phyloP scores from a whole-genome alignment of 2,329 filamentous ascomycete genomes.

The Harringtonia lauricola region DNA sequence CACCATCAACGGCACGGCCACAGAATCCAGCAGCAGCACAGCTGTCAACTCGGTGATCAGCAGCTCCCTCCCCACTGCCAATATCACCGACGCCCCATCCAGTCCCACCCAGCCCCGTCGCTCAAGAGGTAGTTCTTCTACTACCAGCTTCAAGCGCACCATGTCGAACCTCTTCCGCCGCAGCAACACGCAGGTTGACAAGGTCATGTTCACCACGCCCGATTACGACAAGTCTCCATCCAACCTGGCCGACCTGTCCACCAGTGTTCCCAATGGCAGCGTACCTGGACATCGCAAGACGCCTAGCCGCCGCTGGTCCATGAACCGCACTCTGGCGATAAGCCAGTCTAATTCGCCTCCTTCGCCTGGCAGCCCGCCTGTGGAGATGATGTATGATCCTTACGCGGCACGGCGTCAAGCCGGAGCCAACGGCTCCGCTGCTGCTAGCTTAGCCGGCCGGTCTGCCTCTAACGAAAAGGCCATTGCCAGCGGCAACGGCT shows the following conservation, averaged over 20 bases:
- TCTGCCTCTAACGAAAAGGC: slow-evolving; percentile 1
- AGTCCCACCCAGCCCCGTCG: slow-evolving; percentile 22
- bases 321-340: slow-evolving; percentile 32
- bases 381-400: slow-evolving; percentile 33
- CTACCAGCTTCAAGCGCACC: slow-evolving; percentile 35
- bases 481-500: not conserved
- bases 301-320: slow-evolving; percentile 31
- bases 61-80: not conserved
- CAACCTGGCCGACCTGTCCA: slow-evolving; percentile 15
- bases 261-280: not conserved
- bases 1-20: not conserved
- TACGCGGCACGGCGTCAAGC: too few species aligned
- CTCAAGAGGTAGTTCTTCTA: slow-evolving; percentile 25
- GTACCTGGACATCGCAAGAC: slow-evolving; percentile 11
- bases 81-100: slow-evolving; percentile 18
- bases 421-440: not conserved
- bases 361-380: slow-evolving; percentile 31
- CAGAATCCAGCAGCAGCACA: not conserved
- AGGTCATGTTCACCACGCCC: slow-evolving; percentile 11
- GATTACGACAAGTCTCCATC: slow-evolving; percentile 14
- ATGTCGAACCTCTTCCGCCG: slow-evolving; percentile 39
- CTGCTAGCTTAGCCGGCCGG: not conserved
- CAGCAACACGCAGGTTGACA: slow-evolving; percentile 24
- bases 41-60: slow-evolving; percentile 11
- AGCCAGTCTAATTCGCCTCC: slow-evolving; percentile 39